These are phyloP conservation scores for Juglanconis sp. DNA, from an alignment of 2,329 filamentous ascomycete genomes.

Conservation along the genomic window DNA sequence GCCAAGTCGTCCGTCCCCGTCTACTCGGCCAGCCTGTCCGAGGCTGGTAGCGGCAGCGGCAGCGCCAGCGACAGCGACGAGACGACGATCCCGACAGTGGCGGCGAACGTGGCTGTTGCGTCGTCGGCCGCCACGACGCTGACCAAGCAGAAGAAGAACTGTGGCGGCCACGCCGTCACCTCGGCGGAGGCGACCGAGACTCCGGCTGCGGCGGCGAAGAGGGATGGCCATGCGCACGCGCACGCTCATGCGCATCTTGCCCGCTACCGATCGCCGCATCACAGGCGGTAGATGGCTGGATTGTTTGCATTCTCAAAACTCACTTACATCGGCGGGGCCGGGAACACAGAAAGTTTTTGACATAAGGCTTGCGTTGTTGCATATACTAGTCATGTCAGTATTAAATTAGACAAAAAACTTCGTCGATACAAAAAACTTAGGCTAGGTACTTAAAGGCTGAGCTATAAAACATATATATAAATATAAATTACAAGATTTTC, in stretches of 20 bases:
- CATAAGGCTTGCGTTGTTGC: no score
- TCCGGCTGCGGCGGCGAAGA: constrained; percentile 8
- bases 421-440: no score
- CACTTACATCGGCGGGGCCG: no score
- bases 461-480: no score
- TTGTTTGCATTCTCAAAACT: neutral
- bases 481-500: no score
- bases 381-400: no score
- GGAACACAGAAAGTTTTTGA: no score
- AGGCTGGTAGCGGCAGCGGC: neutral
- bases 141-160: constrained; percentile 33
- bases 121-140: constrained; percentile 26
- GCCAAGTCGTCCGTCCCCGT: neutral
- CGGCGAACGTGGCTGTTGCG: constrained; percentile 15
- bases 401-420: no score
- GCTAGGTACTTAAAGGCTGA: no score
- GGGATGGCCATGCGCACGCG: neutral
- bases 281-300: neutral
- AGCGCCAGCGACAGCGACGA: constrained; percentile 5
- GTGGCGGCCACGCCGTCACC: constrained; percentile 36
- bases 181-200: constrained; percentile 24
- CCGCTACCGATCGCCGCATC: constrained; percentile 6
- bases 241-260: constrained; percentile 28
- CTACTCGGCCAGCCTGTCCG: neutral
- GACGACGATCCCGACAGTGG: constrained; percentile 5